phyloP scores from a whole-genome alignment of 495 filamentous ascomycete species.

The Neurospora africana region DNA sequence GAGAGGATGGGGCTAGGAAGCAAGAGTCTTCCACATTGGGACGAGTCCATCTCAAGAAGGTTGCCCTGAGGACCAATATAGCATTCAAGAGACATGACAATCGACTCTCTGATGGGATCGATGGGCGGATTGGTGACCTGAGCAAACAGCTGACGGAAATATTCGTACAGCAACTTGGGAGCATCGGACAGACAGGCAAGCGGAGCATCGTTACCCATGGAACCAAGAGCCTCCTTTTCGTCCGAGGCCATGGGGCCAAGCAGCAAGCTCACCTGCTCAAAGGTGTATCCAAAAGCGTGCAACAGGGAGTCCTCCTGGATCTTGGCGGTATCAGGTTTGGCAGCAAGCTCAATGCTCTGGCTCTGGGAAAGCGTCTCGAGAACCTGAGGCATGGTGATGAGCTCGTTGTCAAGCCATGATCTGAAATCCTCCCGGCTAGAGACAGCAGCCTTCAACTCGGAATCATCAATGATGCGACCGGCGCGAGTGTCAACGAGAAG shows the following conservation, averaged over 20 bases:
- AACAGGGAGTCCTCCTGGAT: constrained; percentile 81
- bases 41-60: constrained; percentile 84
- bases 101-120: constrained; percentile 95
- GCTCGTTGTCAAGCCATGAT: constrained; percentile 77
- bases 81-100: constrained; percentile 97
- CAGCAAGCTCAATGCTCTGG: constrained; percentile 45
- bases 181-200: constrained; percentile 84
- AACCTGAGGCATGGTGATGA: constrained; percentile 70
- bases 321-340: constrained; percentile 57
- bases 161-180: constrained; percentile 89
- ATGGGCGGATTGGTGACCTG: constrained; percentile 99
- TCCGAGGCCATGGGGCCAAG: constrained; percentile 97
- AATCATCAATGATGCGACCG: constrained; percentile 91
- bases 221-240: constrained; percentile 97
- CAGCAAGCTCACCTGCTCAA: constrained; percentile 91
- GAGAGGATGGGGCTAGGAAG: constrained; percentile 87
- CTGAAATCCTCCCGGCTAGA: constrained; percentile 77
- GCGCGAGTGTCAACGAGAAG: constrained; percentile 92
- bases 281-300: constrained; percentile 88
- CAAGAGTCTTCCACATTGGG: constrained; percentile 78
- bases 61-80: constrained; percentile 98
- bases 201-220: constrained; percentile 98
- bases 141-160: constrained; percentile 97
- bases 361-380: constrained; percentile 41
- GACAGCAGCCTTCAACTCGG: constrained; percentile 86